phyloP scores from a whole-genome alignment of 1,139 yeast genomes.

The Torulaspora globosa region DNA sequence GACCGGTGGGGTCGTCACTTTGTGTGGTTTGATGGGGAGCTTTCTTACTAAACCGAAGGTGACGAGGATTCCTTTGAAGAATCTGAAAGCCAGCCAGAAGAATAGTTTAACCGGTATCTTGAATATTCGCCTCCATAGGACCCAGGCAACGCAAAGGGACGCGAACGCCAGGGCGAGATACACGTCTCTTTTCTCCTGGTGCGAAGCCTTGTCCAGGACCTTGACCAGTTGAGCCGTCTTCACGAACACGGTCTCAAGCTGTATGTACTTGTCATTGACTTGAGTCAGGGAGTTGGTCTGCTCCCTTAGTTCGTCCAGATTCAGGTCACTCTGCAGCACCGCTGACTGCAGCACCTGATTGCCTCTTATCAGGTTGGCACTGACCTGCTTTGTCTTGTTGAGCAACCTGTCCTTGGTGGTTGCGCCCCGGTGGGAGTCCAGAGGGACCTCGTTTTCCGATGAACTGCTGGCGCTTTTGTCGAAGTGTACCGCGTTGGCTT shows the following conservation, averaged over 20 bases:
- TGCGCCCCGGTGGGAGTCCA: neutral
- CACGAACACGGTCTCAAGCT: constrained; percentile 45
- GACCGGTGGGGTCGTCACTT: constrained; percentile 8
- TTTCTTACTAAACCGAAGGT: constrained; percentile 30
- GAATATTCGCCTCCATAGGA: constrained; percentile 53
- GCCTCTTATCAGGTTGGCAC: constrained; percentile 37
- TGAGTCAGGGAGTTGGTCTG: constrained; percentile 49
- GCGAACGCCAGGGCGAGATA: constrained; percentile 51
- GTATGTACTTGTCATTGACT: constrained; percentile 46
- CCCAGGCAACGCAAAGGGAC: constrained; percentile 49
- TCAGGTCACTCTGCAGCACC: constrained; percentile 55
- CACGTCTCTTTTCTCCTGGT: constrained; percentile 51
- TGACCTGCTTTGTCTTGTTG: constrained; percentile 37
- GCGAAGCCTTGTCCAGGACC: constrained; percentile 49
- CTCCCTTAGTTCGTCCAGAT: constrained; percentile 53
- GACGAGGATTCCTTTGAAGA: constrained; percentile 37
- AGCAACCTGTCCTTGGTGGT: constrained; percentile 37
- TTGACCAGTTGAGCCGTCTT: constrained; percentile 51
- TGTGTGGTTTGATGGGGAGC: constrained; percentile 1
- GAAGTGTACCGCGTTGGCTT: constrained; percentile 8
- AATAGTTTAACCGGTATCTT: constrained; percentile 48
- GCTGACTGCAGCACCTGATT: constrained; percentile 48
- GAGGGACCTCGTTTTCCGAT: constrained; percentile 1
- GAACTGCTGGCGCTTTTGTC: neutral
- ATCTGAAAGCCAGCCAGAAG: constrained; percentile 47